Base-by-base conservation (phyloP, 2,329 filamentous ascomycete genomes). In the Microdochium nivale region DNA sequence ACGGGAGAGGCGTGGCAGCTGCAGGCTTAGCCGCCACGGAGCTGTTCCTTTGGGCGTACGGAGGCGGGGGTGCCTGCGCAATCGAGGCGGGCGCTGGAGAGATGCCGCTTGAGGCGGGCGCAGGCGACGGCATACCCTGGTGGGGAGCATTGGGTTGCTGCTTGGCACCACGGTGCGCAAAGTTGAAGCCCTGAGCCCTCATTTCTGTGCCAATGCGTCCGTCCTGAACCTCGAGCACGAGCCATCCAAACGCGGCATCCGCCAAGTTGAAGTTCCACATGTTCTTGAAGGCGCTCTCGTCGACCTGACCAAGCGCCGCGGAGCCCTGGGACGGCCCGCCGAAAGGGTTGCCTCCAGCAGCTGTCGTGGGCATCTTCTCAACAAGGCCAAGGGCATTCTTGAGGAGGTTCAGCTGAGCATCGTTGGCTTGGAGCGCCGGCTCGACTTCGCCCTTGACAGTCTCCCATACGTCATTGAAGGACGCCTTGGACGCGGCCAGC, bases 201-300 rank as follows among this genome's bases (percentile, higher is more conserved):
- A 99, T 99, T 72, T 99, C 94, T 0, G 94, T 99, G 47, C 91
- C 94, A 60, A 99, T 97, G 44, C 94, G 85, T 49, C 94, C 94
- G 64, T 90, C 88, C 65, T 99, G 94, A 54, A 99, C 86, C 67
- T 99, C 94, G 53, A 99, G 73, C 16, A 97, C 90, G 49, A 99
- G 78, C 78, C 90, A 99, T 55, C 94, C 94, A 67, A 97, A 99
- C 21, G 94, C 92, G 51, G 94, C 94, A 74, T 99, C 94, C 27
- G 94, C 94, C 58, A 99, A 72, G 69, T 97, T 97, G 74, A 99
- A 99, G 71, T 99, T 99, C 94, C 94, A 99, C 94, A 97, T 97
- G 68, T 99, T 99, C 77, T 99, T 99, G 80, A 99, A 99, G 1
- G 94, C 94, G 62, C 91, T 96, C 75, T 99, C 94, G 57, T 99